Conservation (phyloP, 169 alveolate species). For the Plasmodium coatneyi region DNA sequence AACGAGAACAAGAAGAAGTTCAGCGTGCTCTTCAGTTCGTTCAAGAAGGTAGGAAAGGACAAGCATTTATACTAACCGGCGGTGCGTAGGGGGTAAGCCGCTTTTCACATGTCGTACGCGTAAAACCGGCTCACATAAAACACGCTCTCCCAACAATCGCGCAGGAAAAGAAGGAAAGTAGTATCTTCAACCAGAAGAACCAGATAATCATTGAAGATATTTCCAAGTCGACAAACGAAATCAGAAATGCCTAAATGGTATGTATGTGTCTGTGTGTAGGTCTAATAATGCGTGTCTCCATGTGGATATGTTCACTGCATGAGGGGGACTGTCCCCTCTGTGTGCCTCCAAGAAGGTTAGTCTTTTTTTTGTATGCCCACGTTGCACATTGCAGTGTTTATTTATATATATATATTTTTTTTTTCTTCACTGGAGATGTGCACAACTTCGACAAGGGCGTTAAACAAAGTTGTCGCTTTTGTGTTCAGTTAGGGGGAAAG, state of each 20-base stretch:
- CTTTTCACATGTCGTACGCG: background rate
- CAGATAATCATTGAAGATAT: slow-evolving; percentile 60
- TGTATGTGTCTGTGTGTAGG: background rate
- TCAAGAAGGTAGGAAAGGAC: slow-evolving; percentile 24
- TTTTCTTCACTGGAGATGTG: background rate
- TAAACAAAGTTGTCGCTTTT: background rate
- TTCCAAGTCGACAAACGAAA: slow-evolving; percentile 46
- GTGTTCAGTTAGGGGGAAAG: background rate
- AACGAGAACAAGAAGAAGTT: slow-evolving; percentile 47
- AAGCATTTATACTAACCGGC: background rate
- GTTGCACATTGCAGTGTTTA: too few species aligned
- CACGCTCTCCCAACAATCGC: background rate
- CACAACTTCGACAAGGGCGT: background rate
- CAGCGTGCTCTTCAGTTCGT: slow-evolving; percentile 36
- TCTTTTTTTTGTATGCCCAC: background rate
- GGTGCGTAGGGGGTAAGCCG: background rate
- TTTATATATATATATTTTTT: background rate
- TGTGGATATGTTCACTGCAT: background rate
- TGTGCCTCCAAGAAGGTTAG: background rate
- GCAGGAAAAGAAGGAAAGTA: slow-evolving; percentile 62
- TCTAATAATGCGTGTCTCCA: background rate
- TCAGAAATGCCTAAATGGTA: background rate
- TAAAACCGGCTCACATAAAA: background rate
- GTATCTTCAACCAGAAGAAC: slow-evolving; percentile 30
- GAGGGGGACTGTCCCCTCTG: background rate